These are phyloP conservation scores for Vigna nakashimae DNA, from an alignment of 306 rosid genomes.

Conservation along the genomic window DNA sequence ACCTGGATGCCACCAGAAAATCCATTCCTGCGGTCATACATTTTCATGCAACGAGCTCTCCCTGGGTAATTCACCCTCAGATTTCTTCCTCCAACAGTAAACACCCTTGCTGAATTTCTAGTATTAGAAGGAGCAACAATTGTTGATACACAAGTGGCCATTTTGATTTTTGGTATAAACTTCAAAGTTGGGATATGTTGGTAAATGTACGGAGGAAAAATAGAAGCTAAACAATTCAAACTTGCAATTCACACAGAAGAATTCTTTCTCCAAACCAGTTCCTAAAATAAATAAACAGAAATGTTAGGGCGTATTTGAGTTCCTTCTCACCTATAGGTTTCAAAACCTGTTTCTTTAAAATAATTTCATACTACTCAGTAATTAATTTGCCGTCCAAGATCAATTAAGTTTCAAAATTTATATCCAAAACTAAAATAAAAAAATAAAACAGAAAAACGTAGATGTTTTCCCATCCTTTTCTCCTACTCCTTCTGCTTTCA, in stretches of 20 bases:
- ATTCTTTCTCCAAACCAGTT: slow-evolving; percentile 62
- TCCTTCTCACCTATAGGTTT: not conserved
- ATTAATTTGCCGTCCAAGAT: slow-evolving; percentile 1
- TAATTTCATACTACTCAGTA: not conserved
- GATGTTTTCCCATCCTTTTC: not conserved
- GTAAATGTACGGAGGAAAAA: slow-evolving; percentile 22
- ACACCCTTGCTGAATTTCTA: slow-evolving; percentile 55
- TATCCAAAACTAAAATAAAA: not conserved
- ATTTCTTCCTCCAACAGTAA: slow-evolving; percentile 54
- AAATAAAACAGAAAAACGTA: not conserved
- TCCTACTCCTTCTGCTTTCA: not conserved
- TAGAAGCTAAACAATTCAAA: slow-evolving; percentile 42
- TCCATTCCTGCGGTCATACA: slow-evolving; percentile 49
- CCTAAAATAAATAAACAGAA: not conserved
- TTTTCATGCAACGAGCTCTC: slow-evolving; percentile 52
- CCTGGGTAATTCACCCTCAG: slow-evolving; percentile 49
- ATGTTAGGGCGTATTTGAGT: not conserved
- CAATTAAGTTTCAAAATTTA: not conserved
- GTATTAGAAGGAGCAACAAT: slow-evolving; percentile 56
- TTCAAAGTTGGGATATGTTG: slow-evolving; percentile 31
- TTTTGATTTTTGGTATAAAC: slow-evolving; percentile 36
- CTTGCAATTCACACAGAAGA: slow-evolving; percentile 43
- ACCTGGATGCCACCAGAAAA: slow-evolving; percentile 47
- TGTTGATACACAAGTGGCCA: slow-evolving; percentile 63
- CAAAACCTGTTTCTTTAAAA: not conserved